Conservation (phyloP, 2,329 filamentous ascomycete genomes). For the Fusarium nelsonii region DNA sequence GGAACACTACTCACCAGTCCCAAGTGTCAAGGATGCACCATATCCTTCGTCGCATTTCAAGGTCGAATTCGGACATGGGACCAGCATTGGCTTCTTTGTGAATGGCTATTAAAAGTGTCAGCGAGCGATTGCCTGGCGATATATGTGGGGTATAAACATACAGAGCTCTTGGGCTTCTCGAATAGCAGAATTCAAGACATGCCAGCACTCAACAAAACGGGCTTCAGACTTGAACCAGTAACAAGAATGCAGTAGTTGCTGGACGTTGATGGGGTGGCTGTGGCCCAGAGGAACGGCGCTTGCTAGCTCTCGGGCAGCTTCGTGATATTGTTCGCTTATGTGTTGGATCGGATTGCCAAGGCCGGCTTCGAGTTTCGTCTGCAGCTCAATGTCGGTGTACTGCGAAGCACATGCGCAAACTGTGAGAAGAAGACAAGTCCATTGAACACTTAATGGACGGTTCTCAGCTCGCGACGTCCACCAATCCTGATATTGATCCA, state of each 20-base stretch:
- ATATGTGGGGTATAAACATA: constrained; percentile 15
- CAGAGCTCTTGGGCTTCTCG: constrained; percentile 54
- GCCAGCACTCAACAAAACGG: constrained; percentile 55
- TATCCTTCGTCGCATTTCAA: constrained; percentile 53
- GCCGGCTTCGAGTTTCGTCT: constrained; percentile 50
- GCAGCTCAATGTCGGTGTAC: constrained; percentile 50
- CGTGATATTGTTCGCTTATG: constrained; percentile 52
- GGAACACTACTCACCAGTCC: constrained; percentile 53
- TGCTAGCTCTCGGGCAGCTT: constrained; percentile 51
- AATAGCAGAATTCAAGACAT: constrained; percentile 53
- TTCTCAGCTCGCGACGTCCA: constrained; percentile 50
- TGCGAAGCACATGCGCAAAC: constrained; percentile 55
- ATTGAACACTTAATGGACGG: constrained; percentile 52
- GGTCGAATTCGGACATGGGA: constrained; percentile 51
- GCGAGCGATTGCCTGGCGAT: not conserved
- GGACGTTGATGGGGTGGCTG: constrained; percentile 52
- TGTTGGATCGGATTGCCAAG: constrained; percentile 48
- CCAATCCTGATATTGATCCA: constrained; percentile 55
- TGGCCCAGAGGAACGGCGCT: constrained; percentile 51
- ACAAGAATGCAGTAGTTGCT: constrained; percentile 54
- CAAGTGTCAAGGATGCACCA: constrained; percentile 56
- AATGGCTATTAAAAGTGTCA: constrained; percentile 44
- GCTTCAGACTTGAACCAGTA: constrained; percentile 56
- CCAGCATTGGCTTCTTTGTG: constrained; percentile 50
- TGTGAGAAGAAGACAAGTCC: constrained; percentile 56